phyloP scores from a whole-genome alignment of 805 yeast species.

The Sugiyamaella floridensis region DNA sequence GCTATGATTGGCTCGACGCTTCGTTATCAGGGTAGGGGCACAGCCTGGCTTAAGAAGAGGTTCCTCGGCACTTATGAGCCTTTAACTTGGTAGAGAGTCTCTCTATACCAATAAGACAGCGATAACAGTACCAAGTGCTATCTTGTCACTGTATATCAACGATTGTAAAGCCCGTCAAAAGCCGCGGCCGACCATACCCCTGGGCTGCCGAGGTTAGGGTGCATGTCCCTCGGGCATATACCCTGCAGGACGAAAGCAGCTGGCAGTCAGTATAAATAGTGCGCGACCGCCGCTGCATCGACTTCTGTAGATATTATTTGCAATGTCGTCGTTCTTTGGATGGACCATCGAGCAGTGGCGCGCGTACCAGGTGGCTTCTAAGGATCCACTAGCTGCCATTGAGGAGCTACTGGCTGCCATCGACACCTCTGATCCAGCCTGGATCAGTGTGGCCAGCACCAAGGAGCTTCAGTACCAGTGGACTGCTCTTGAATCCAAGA shows the following conservation, averaged over 20 bases:
- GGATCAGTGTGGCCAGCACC: slow-evolving; percentile 72
- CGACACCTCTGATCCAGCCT: slow-evolving; percentile 63
- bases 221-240: no score
- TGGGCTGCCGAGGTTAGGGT: no score
- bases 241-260: neutral
- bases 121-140: no score
- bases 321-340: slow-evolving; percentile 37
- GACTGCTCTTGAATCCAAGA: slow-evolving; percentile 41
- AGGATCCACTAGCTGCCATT: slow-evolving; percentile 49
- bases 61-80: no score
- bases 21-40: neutral
- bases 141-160: no score
- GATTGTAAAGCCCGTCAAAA: no score
- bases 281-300: neutral
- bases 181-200: no score
- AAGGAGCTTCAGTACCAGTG: slow-evolving; percentile 71
- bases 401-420: slow-evolving; percentile 30
- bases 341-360: slow-evolving; percentile 84
- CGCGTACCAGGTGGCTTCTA: slow-evolving; percentile 58
- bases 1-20: neutral
- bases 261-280: neutral
- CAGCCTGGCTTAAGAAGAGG: neutral
- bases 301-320: slow-evolving; percentile 14
- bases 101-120: no score
- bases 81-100: no score